phyloP scores from a whole-genome alignment of 192 early-diverging fungal genomes.

The Rhizophagus prolifer region DNA sequence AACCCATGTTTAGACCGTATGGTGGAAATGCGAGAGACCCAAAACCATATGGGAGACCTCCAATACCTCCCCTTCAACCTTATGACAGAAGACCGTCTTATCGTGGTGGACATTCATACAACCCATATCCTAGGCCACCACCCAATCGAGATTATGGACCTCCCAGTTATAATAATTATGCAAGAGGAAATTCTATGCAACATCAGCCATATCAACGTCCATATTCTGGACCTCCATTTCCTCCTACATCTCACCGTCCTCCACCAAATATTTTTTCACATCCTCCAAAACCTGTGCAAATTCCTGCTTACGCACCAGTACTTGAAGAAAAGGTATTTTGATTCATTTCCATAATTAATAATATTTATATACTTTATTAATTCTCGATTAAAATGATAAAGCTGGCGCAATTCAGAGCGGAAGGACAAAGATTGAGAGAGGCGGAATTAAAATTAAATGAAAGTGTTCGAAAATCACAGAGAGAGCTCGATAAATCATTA shows the following conservation, averaged over 20 bases:
- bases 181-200: constrained; percentile 7
- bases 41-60: constrained; percentile 10
- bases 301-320: constrained; percentile 2
- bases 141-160: constrained; percentile 15
- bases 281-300: constrained; percentile 1
- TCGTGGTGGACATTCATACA: background rate
- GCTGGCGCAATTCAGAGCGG: background rate
- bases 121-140: constrained; percentile 6
- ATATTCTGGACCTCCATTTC: constrained; percentile 5
- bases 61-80: background rate
- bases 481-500: constrained; percentile 5
- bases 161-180: background rate
- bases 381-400: background rate
- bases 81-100: constrained; percentile 20
- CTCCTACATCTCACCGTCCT: background rate
- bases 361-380: background rate
- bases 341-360: background rate
- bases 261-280: background rate
- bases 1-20: constrained; percentile 6
- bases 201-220: constrained; percentile 14
- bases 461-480: constrained; percentile 3
- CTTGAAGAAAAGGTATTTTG: constrained; percentile 13
- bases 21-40: constrained; percentile 6
- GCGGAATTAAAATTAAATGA: background rate
- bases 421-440: constrained; percentile 5